A percentile compares a stretch with the other conserved stretches of the same genome.
These are phyloP conservation scores for Fusarium concolor DNA, from an alignment of 2,329 filamentous ascomycete genomes.

Conservation along the genomic window DNA sequence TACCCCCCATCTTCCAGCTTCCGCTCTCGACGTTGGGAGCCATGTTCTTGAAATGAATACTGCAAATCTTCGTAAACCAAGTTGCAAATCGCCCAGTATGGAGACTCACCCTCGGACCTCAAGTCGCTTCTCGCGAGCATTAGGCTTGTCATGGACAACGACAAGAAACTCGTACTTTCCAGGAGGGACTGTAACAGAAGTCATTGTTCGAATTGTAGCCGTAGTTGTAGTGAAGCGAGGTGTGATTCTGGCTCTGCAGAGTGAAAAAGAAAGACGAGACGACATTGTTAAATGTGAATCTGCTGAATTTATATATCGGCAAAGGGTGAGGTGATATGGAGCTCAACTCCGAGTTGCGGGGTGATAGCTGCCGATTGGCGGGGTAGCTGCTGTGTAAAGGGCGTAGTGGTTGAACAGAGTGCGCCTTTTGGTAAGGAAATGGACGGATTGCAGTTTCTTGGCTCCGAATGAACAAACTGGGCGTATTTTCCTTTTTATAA, in stretches of 20 bases:
- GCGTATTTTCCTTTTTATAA: too few species aligned
- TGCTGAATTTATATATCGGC: slow-evolving; percentile 16
- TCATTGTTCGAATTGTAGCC: slow-evolving; percentile 45
- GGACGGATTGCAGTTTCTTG: too few species aligned
- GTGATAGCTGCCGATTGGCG: slow-evolving; percentile 12
- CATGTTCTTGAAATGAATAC: slow-evolving; percentile 67
- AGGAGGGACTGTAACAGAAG: slow-evolving; percentile 38
- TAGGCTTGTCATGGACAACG: slow-evolving; percentile 74
- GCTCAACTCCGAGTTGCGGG: slow-evolving; percentile 16
- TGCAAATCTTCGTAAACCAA: slow-evolving; percentile 30
- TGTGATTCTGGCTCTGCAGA: slow-evolving; percentile 9
- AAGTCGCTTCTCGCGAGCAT: slow-evolving; percentile 69
- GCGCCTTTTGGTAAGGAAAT: slow-evolving; percentile 16
- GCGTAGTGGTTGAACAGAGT: neutral
- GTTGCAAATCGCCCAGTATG: neutral
- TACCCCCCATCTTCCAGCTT: slow-evolving; percentile 73
- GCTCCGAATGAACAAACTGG: too few species aligned
- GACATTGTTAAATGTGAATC: slow-evolving; percentile 15
- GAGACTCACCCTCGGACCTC: slow-evolving; percentile 66
- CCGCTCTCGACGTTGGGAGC: slow-evolving; percentile 65
- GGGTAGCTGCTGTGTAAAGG: slow-evolving; percentile 26
- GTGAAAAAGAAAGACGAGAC: slow-evolving; percentile 27
- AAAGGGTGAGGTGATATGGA: slow-evolving; percentile 1
- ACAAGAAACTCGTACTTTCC: slow-evolving; percentile 74
- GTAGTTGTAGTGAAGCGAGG: slow-evolving; percentile 4